phyloP scores from a whole-genome alignment of 140 eudicot genomes.

The Ambrosia hybrid region DNA sequence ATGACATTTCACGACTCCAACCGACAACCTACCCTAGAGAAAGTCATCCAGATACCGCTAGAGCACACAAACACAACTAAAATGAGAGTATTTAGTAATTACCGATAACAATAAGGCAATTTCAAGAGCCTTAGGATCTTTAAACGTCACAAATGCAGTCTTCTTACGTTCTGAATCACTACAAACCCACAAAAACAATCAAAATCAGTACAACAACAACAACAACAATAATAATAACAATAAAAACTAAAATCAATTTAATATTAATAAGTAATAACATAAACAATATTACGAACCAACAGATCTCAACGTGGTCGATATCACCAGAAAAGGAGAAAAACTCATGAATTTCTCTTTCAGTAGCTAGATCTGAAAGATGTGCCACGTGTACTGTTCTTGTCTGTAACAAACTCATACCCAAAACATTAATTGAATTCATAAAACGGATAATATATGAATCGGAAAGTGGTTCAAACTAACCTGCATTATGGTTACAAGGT shows the following conservation, averaged over 20 bases:
- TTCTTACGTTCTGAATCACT: constrained; percentile 61
- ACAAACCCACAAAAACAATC: constrained; percentile 20
- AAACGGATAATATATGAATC: too few species aligned
- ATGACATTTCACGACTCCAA: too few species aligned
- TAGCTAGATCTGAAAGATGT: constrained; percentile 92
- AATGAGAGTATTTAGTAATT: constrained; percentile 8
- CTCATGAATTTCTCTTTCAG: constrained; percentile 88
- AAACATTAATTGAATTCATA: neutral
- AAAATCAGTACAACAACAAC: constrained; percentile 6
- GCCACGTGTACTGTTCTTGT: constrained; percentile 73
- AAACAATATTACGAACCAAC: constrained; percentile 40
- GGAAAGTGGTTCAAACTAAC: constrained; percentile 15
- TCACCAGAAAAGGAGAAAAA: constrained; percentile 92
- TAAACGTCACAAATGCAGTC: constrained; percentile 84
- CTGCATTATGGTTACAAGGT: constrained; percentile 36
- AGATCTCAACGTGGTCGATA: constrained; percentile 82
- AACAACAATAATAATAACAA: neutral
- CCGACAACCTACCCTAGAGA: too few species aligned
- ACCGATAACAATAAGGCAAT: constrained; percentile 85
- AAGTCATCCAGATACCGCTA: too few species aligned
- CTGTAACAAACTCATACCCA: constrained; percentile 25
- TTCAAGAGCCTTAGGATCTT: constrained; percentile 86
- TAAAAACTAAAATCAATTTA: constrained; percentile 5
- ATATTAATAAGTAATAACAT: neutral
- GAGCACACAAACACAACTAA: neutral